Base-by-base conservation (phyloP, 495 filamentous ascomycete genomes). In the Friedmanniomyces endolithicus region DNA sequence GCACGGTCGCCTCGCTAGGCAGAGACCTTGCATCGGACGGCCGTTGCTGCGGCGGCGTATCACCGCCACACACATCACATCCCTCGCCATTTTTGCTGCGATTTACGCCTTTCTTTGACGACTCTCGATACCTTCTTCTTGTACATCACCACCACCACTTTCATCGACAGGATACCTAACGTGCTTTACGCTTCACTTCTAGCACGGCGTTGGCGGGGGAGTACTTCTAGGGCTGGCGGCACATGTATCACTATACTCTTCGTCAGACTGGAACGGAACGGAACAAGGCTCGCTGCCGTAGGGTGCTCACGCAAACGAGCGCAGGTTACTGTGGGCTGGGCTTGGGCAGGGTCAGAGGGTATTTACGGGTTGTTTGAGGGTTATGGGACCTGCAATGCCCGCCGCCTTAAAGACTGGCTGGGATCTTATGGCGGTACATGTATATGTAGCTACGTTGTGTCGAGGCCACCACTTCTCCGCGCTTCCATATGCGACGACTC, bases 41-140 rank as follows among this genome's bases (percentile, higher is more conserved):
- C 11, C 29, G 27, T 9, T 31, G 27, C 27, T 31, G 27, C 4
- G 27, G 9, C 27, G 9, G 27, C 27, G 9, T 9, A 31, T 9
- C 27, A 31, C 27, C 4, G 27, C 27, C 27, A 31, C 27, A 9
- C n/a, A 41, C 16, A 16, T 6, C 37, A 41, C 37, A 41, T 41
- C 37, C 24, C 44, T 8, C 17, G 23, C 24, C 44, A 47, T 47
- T 7, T 47, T 19, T 16, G 24, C 44, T 7, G 16, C 6, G 6
- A 3, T 41, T 31, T 9, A 31, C 3, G 9, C 44, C 19, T 6
- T 6, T 27, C 44, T 6, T 22, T 22, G 3, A 20, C 44, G 44
- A 20, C 44, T 41, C 6, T n/a, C 20, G 41, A 59, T 46, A 54
- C 52, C 44, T 7, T 27, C 57, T 55, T 55, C 50, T 50, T 59